phyloP scores from a whole-genome alignment of 2,329 filamentous ascomycete genomes.

The Fusarium luffae region DNA sequence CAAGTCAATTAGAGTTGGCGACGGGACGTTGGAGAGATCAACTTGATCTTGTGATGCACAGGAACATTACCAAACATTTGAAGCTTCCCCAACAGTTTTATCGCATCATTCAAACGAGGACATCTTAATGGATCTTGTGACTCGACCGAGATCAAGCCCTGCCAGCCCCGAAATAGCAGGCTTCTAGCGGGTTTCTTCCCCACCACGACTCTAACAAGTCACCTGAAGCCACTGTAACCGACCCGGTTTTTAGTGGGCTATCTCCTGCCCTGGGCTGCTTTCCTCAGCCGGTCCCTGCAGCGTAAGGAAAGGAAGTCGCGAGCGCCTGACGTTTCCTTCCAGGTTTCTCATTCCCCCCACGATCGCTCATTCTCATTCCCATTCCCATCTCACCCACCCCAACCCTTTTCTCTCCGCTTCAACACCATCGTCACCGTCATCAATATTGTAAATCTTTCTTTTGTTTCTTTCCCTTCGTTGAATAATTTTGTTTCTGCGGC shows the following conservation, averaged over 20 bases:
- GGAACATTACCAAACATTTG: background rate
- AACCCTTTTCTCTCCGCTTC: conserved; percentile 32
- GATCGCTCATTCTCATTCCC: conserved; percentile 36
- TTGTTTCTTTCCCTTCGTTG: background rate
- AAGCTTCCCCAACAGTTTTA: conserved; percentile 17
- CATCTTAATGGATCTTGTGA: conserved; percentile 8
- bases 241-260: conserved; percentile 40
- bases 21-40: conserved; percentile 5
- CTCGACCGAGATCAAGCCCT: conserved; percentile 4
- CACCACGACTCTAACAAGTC: conserved; percentile 31
- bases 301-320: conserved; percentile 26
- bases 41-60: conserved; percentile 32
- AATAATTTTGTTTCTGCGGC: conserved; percentile 18
- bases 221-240: conserved; percentile 40
- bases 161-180: conserved; percentile 18
- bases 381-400: conserved; percentile 30
- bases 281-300: conserved; percentile 45
- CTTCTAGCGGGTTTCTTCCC: conserved; percentile 42
- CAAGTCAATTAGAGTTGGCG: conserved; percentile 7
- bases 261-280: conserved; percentile 9
- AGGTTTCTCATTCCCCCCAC: conserved; percentile 37
- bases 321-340: conserved; percentile 34
- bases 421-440: conserved; percentile 11
- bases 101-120: conserved; percentile 7
- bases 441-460: background rate